Conservation (phyloP, 1,139 yeast species). For the Scheffersomyces titani region DNA sequence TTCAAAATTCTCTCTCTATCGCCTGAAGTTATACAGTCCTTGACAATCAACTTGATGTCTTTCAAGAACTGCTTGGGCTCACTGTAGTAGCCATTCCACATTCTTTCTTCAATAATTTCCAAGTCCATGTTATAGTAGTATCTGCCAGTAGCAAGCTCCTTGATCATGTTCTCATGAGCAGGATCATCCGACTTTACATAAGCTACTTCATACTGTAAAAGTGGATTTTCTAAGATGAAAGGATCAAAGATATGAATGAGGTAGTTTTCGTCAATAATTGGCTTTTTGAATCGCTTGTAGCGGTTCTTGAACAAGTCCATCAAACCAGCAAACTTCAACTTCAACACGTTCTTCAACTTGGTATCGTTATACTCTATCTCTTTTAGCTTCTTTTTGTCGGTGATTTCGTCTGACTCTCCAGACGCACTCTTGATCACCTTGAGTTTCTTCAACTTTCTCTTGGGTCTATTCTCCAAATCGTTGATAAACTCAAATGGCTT, state of each 20-base stretch:
- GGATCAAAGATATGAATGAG: slow-evolving; percentile 80
- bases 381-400: slow-evolving; percentile 39
- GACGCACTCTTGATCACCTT: slow-evolving; percentile 23
- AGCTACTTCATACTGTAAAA: slow-evolving; percentile 38
- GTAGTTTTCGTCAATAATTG: slow-evolving; percentile 76
- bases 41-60: slow-evolving; percentile 81
- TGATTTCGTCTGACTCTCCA: slow-evolving; percentile 12
- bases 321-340: slow-evolving; percentile 80
- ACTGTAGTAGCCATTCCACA: slow-evolving; percentile 95
- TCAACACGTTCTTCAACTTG: slow-evolving; percentile 78
- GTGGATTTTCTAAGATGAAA: slow-evolving; percentile 34
- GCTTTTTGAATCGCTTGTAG: slow-evolving; percentile 87
- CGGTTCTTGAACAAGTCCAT: slow-evolving; percentile 88
- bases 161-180: slow-evolving; percentile 62
- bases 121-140: slow-evolving; percentile 85
- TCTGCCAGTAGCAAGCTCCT: slow-evolving; percentile 74
- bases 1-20: slow-evolving; percentile 85
- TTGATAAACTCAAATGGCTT: slow-evolving; percentile 65
- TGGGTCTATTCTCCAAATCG: slow-evolving; percentile 53
- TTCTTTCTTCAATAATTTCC: slow-evolving; percentile 88
- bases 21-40: slow-evolving; percentile 71
- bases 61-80: slow-evolving; percentile 88
- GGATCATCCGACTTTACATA: slow-evolving; percentile 62
- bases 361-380: slow-evolving; percentile 72
- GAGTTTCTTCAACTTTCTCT: slow-evolving; percentile 42